Base-by-base conservation (phyloP, 768 basidiomycete species). In the Hypsizygus marmoreus region DNA sequence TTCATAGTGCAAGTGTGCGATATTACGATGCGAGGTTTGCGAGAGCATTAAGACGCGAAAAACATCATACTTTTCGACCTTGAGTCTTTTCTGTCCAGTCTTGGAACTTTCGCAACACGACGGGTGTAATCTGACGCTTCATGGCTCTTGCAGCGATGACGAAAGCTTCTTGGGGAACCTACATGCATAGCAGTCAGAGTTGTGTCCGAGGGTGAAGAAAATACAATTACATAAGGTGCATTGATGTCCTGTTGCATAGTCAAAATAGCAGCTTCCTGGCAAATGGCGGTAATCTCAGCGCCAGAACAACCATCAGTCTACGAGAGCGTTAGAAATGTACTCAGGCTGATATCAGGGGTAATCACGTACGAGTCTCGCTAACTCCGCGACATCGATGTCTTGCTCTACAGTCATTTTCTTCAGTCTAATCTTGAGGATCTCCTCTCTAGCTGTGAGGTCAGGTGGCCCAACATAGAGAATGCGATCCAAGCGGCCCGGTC, bases 241-340 rank as follows among this genome's bases (percentile, higher is more conserved):
- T 89, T 65, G 26, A 97, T 84, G 63, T 97, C 79, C 42, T 80
- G 75, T 53, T 89, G 84, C 97, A 99, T 98, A 0, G 94, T 90
- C 43, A 86, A 62, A 51, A 98, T 65, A 0, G 95, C 97, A 3
- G 97, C 97, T 65, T 99, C 95, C 67, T 98, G 97, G 62, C 95
- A 98, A 33, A 98, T 76, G 7, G 88, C 84, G 5, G 82, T 77
- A 25, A 98, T 83, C 65, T 99, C 97, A 4, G 97, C 97, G 4
- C 97, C 97, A 14, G 95, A 98, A 62, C 93, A 99, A 1, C 95
- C 97, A 8, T 88, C 84, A 1, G 94, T 89, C 97, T 98, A 39
- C 13, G 23, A 24, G 31, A 38, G 11, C 37, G 7, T 43, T 30
- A 39, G 10, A 50, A 49, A 11, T 20, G 7, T 39, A 10, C 17